phyloP scores from a whole-genome alignment of 176 grass and related monocot genomes.

The maize (Zea mays) region Zm-B73-REFERENCE-NAM-5.0 NC_050103.1:135405501-135406000 shows the following conservation, averaged over 20 bases:
- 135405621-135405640: not conserved
- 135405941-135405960: not conserved
- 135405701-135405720: not conserved
- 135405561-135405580: not conserved
- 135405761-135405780: slow-evolving; percentile 9
- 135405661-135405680: not conserved
- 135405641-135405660: not conserved
- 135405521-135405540: slow-evolving; percentile 6
- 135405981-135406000: not conserved
- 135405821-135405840: not conserved
- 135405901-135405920: slow-evolving; percentile 4
- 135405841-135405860: not conserved
- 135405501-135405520: not conserved
- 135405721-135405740: not conserved
- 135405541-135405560: slow-evolving; percentile 20
- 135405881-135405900: not conserved
- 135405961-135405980: not conserved
- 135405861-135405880: slow-evolving; percentile 9
- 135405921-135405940: slow-evolving; percentile 4
- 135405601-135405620: not conserved
- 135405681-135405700: not conserved
- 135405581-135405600: not conserved
- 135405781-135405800: slow-evolving; percentile 7
- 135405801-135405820: not conserved
- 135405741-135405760: not conserved